phyloP scores from a whole-genome alignment of 2,329 filamentous ascomycete genomes.

The Cercospora zeae-maydis region DNA sequence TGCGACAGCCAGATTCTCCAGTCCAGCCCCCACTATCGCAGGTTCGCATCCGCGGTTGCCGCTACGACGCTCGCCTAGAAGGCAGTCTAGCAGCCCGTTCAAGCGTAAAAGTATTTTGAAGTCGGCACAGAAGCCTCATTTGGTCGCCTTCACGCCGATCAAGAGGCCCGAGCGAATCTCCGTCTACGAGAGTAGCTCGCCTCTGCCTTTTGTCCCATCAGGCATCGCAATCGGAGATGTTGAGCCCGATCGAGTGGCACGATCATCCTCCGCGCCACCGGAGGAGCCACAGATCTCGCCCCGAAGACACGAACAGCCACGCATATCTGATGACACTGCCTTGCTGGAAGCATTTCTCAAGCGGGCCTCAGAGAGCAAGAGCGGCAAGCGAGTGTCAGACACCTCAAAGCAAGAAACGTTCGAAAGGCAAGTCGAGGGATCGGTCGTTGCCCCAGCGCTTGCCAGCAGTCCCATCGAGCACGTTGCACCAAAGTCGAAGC shows the following conservation, averaged over 20 bases:
- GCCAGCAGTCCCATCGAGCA: slow-evolving; percentile 34
- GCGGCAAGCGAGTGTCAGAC: slow-evolving; percentile 22
- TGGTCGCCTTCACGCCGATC: slow-evolving; percentile 33
- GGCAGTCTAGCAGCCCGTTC: slow-evolving; percentile 30
- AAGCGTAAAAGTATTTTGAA: slow-evolving; percentile 23
- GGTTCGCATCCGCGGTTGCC: slow-evolving; percentile 23
- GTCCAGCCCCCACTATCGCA: slow-evolving; percentile 22
- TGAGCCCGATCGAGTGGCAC: slow-evolving; percentile 6
- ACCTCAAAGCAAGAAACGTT: slow-evolving; percentile 42
- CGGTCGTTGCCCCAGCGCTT: slow-evolving; percentile 45
- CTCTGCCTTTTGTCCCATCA: slow-evolving; percentile 11
- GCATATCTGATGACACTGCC: slow-evolving; percentile 47
- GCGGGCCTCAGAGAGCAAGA: slow-evolving; percentile 48
- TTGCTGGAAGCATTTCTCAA: slow-evolving; percentile 49
- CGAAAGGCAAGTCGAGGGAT: slow-evolving; percentile 48
- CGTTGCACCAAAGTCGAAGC: slow-evolving; percentile 4
- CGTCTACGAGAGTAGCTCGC: slow-evolving; percentile 1
- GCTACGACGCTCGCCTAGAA: slow-evolving; percentile 28
- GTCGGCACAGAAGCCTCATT: slow-evolving; percentile 21
- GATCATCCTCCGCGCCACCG: slow-evolving; percentile 35
- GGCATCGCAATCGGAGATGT: slow-evolving; percentile 6
- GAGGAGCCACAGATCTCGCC: slow-evolving; percentile 32
- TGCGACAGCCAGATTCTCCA: slow-evolving; percentile 16
- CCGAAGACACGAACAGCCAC: slow-evolving; percentile 31
- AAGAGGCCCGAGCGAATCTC: slow-evolving; percentile 16